Evolutionary conservation across 1,139 yeast genomes (phyloP).

Genomic region (Scheffersomyces segobiensis): DNA sequence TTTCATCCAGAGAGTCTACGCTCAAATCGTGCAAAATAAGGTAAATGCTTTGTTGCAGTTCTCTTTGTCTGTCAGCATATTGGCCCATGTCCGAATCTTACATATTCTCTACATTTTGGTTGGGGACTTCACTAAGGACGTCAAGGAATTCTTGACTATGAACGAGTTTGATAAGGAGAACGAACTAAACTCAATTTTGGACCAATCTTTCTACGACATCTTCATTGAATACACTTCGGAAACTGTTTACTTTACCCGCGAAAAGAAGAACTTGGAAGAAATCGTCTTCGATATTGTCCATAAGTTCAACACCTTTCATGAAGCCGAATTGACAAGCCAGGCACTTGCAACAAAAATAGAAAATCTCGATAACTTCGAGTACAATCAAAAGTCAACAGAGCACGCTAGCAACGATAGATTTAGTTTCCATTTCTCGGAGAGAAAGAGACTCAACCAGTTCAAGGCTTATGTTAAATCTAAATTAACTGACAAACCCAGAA

Average conservation of each 20-base stretch:
- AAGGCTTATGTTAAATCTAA: conserved; percentile 42
- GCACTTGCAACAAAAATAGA: conserved; percentile 46
- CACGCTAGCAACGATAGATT: conserved; percentile 24
- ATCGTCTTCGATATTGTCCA: conserved; percentile 54
- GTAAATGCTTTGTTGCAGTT: conserved; percentile 62
- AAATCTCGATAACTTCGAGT: conserved; percentile 33
- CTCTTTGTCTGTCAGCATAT: conserved; percentile 62
- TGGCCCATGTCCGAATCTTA: conserved; percentile 78
- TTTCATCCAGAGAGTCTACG: conserved; percentile 76
- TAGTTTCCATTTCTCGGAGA: conserved; percentile 40
- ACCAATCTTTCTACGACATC: conserved; percentile 69
- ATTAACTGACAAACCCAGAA: conserved; percentile 25
- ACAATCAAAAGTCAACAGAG: conserved; percentile 12
- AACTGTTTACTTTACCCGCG: conserved; percentile 68
- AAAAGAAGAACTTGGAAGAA: conserved; percentile 69
- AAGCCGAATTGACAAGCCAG: conserved; percentile 49
- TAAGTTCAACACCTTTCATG: conserved; percentile 53
- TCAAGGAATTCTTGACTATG: conserved; percentile 58
- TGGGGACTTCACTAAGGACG: conserved; percentile 62
- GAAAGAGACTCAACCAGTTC: conserved; percentile 41
- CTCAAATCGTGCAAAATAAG: conserved; percentile 71
- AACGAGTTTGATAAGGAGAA: conserved; percentile 46
- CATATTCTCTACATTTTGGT: conserved; percentile 64
- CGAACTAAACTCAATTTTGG: conserved; percentile 58
- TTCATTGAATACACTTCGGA: conserved; percentile 73